These are phyloP conservation scores for Cetraspora pellucida DNA, from an alignment of 192 early-diverging fungal genomes.

Conservation along the genomic window DNA sequence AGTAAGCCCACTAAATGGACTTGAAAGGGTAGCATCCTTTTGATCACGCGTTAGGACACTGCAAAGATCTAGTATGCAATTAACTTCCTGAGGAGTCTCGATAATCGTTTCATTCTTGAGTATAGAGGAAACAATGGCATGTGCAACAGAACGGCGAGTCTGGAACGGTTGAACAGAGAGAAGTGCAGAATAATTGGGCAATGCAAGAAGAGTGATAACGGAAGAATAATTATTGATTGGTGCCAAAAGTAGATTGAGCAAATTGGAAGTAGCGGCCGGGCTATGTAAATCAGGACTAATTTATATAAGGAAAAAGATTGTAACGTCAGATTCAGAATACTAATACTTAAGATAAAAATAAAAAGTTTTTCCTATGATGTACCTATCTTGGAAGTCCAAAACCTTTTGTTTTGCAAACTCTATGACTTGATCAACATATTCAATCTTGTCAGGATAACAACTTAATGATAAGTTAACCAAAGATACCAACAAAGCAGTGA, in stretches of 20 bases:
- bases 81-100: slow-evolving; percentile 70
- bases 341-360: neutral
- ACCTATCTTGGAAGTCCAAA: slow-evolving; percentile 54
- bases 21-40: slow-evolving; percentile 63
- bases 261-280: slow-evolving; percentile 68
- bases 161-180: slow-evolving; percentile 81
- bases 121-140: slow-evolving; percentile 70
- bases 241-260: slow-evolving; percentile 81
- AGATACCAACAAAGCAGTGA: slow-evolving; percentile 87
- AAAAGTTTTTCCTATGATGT: neutral
- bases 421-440: slow-evolving; percentile 89
- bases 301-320: neutral
- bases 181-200: slow-evolving; percentile 82
- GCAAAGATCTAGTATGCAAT: slow-evolving; percentile 78
- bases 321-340: neutral
- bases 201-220: slow-evolving; percentile 65
- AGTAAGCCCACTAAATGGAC: slow-evolving; percentile 45
- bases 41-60: slow-evolving; percentile 82
- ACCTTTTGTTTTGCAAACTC: slow-evolving; percentile 85
- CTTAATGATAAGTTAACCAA: slow-evolving; percentile 89
- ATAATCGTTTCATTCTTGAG: slow-evolving; percentile 72
- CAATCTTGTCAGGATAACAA: slow-evolving; percentile 86
- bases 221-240: slow-evolving; percentile 80
- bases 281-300: slow-evolving; percentile 65
- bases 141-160: slow-evolving; percentile 82